Evolutionary conservation across 768 basidiomycete genomes (phyloP), one percentile per base, ranked within the genome.

Genomic region (Boletus huronensis): DNA sequence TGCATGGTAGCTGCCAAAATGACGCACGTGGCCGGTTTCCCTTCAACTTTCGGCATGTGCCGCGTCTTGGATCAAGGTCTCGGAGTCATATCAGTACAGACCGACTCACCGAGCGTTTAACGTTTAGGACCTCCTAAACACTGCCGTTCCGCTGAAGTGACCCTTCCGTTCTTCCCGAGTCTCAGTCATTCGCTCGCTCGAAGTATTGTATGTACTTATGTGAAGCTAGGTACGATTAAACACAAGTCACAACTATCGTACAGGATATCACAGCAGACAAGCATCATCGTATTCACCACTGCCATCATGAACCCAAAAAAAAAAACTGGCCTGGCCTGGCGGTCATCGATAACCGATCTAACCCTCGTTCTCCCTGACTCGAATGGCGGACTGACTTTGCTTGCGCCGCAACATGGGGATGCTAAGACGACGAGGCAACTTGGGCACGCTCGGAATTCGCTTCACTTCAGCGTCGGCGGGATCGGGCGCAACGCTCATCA

Each of bases 381-480:
- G 52, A 7, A 56, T 19, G 7, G 39, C 55, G 3, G 52, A 28
- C 43, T 55, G 58, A 53, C 61, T 55, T n/a, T 64, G 64, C 50
- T 67, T 71, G 25, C 69, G 68, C 17, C 68, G 59, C 38, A 69
- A 49, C 51, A 67, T 55, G 0, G 64, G 67, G 21, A 71, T 69
- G 41, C 69, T 69, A 28, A 69, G 53, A 23, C 63, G 58, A 38
- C 64, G 69, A 1, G 64, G 67, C 16, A 69, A 26, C 53, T 43
- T 67, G 14, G 67, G 69, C 38, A 58, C 21, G 44, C 60, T 69
- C 32, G 64, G 57, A 6, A 49, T 38, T 5, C 52, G 62, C 53
- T 53, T 67, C 32, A 48, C 40, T 14, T 55, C 50, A 5, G 42
- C 36, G 2, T 35, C 36, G 13, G 25, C 35, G 6, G 50, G 23